These are phyloP conservation scores for Penicillium corylophilum DNA, from an alignment of 2,329 filamentous ascomycete species.

Conservation along the genomic window DNA sequence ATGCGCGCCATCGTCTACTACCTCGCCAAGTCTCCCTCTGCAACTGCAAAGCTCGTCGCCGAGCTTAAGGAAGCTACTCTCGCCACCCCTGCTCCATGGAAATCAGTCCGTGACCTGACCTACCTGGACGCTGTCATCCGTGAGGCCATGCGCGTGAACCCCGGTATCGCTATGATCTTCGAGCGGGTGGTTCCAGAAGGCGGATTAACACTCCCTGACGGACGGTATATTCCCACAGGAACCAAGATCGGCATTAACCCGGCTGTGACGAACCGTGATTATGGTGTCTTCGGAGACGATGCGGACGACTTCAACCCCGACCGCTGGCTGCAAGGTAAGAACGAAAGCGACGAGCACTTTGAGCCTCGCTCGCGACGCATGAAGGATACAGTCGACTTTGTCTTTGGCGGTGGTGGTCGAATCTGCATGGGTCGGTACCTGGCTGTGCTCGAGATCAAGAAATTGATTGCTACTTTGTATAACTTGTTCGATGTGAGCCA, in stretches of 20 bases:
- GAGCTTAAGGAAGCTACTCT: slow-evolving; percentile 20
- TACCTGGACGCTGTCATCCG: slow-evolving; percentile 55
- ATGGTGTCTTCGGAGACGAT: slow-evolving; percentile 46
- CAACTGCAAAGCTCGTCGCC: slow-evolving; percentile 13
- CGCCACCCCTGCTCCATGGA: slow-evolving; percentile 19
- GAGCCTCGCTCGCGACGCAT: slow-evolving; percentile 36
- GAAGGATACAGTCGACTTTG: slow-evolving; percentile 39
- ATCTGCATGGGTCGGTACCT: slow-evolving; percentile 58
- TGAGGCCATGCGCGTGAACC: slow-evolving; percentile 53
- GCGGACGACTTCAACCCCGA: slow-evolving; percentile 49
- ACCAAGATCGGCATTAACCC: slow-evolving; percentile 38
- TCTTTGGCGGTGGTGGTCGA: slow-evolving; percentile 56
- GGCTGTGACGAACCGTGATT: slow-evolving; percentile 40
- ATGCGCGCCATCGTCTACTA: slow-evolving; percentile 32
- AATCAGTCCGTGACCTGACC: slow-evolving; percentile 19
- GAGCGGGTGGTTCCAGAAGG: slow-evolving; percentile 50
- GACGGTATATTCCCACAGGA: slow-evolving; percentile 36
- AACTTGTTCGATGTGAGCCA: slow-evolving; percentile 20
- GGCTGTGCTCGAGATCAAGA: slow-evolving; percentile 59
- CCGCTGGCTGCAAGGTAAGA: slow-evolving; percentile 46
- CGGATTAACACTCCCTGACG: slow-evolving; percentile 31
- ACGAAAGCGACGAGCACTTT: slow-evolving; percentile 37
- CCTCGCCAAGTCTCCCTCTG: slow-evolving; percentile 17
- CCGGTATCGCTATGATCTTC: slow-evolving; percentile 49
- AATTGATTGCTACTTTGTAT: slow-evolving; percentile 54